phyloP scores from a whole-genome alignment of 257 asterid genomes.

The Solanum appendiculatum region DNA sequence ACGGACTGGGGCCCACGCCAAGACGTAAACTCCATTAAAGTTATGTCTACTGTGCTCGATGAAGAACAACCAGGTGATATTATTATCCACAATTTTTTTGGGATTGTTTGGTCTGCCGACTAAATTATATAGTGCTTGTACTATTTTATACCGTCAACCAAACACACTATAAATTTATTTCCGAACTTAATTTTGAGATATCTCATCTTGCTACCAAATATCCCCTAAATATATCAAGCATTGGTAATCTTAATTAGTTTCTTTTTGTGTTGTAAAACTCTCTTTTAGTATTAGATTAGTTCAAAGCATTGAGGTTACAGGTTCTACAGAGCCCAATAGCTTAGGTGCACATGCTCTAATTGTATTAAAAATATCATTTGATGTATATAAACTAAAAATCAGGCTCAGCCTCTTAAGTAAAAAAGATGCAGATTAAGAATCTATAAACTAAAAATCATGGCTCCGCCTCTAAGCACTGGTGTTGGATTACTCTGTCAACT shows the following conservation, averaged over 20 bases:
- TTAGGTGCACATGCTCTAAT: neutral
- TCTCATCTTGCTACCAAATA: neutral
- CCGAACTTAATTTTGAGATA: neutral
- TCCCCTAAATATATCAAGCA: neutral
- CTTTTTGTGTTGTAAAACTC: neutral
- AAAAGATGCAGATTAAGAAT: neutral
- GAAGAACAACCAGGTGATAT: constrained; percentile 57
- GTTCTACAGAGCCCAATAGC: neutral
- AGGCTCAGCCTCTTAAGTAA: neutral
- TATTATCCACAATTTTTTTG: neutral
- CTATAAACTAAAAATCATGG: neutral
- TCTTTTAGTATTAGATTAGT: neutral
- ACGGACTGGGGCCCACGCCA: constrained; percentile 78
- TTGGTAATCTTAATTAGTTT: neutral
- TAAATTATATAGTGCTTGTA: neutral
- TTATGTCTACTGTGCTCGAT: constrained; percentile 63
- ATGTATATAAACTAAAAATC: neutral
- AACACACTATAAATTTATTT: neutral
- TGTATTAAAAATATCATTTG: neutral
- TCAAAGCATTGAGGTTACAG: neutral
- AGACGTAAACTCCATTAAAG: constrained; percentile 45
- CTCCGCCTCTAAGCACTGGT: neutral
- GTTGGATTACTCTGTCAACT: neutral
- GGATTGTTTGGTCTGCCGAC: neutral
- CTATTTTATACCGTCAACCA: neutral